Base-by-base conservation (phyloP, 805 yeast genomes). In the Wickerhamomyces rabaulensis region DNA sequence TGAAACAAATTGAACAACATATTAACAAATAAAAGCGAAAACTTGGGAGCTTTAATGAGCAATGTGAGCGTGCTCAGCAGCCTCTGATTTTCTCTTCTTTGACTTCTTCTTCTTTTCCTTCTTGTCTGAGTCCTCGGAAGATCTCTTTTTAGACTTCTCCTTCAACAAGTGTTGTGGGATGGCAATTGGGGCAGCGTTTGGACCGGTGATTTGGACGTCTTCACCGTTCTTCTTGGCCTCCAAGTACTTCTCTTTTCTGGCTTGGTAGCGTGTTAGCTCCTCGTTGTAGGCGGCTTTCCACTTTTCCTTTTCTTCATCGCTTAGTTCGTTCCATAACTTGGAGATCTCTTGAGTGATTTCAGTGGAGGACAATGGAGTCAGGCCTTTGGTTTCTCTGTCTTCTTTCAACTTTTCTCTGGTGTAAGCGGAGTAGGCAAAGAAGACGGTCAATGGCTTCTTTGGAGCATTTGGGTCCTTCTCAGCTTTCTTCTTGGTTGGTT, bases 401-500 rank as follows among this genome's bases (percentile, higher is more conserved):
- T 78, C 82, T 47, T 83, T 79, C 52, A 91, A 75, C 35, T 75
- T 70, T 51, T 84, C 85, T 60, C 96, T 82, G 53, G 81, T 78
- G 54, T 79, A 81, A 53, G 85, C 82, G 44, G 88, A 81, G 67
- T 81, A 92, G 38, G 82, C 76, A 65, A 92, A 87, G 70, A 82
- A 91, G 40, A 87, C 85, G 20, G 97, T 90, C 60, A 88, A 73
- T 15, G 99, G 98, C 61, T 90, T 90, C 74, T 87, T 89, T 49
- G 99, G 99, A 40, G 96, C 97, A 60, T 87, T 84, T 44, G 97
- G 97, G 67, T 92, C 98, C 56, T 77, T 79, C 67, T 79, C 83
- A 47, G 65, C 66, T 54, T 70, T 73, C 64, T 73, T 73, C 67
- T 69, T 72, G n/a, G 19, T 27, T 51, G 64, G 54, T 23, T 50